Conservation (phyloP, 257 asterid genomes). For the Ilex asprella region DNA sequence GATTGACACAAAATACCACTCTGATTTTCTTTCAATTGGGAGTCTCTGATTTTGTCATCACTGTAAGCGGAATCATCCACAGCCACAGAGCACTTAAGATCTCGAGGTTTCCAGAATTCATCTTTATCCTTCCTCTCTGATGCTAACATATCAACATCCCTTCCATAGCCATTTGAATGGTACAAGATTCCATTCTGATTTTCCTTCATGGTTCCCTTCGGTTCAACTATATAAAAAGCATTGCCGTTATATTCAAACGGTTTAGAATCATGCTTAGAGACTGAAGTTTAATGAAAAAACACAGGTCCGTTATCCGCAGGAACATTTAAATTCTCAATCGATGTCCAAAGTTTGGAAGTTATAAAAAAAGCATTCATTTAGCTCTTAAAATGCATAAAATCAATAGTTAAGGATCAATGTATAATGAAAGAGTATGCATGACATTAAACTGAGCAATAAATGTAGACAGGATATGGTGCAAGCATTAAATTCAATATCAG, state of each 20-base stretch:
- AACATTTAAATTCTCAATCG: no score
- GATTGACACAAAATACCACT: slow-evolving; percentile 29
- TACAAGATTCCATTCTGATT: slow-evolving; percentile 27
- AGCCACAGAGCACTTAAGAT: neutral
- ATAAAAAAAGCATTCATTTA: neutral
- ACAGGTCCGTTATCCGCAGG: slow-evolving; percentile 5
- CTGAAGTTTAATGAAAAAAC: slow-evolving; percentile 6
- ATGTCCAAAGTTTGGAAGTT: neutral
- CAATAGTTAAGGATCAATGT: no score
- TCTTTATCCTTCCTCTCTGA: slow-evolving; percentile 25
- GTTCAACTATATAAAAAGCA: slow-evolving; percentile 35
- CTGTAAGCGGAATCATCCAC: slow-evolving; percentile 15
- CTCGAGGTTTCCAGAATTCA: no score
- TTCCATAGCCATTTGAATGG: slow-evolving; percentile 32
- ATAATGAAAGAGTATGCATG: no score
- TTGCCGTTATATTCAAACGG: slow-evolving; percentile 32
- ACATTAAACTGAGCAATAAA: neutral
- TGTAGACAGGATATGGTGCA: neutral
- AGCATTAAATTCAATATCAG: no score
- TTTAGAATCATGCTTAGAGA: slow-evolving; percentile 17
- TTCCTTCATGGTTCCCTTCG: slow-evolving; percentile 53
- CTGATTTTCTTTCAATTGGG: slow-evolving; percentile 49
- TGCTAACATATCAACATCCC: slow-evolving; percentile 25
- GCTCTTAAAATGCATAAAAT: no score
- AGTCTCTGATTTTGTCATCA: no score